Evolutionary conservation across 1,284 basidiomycete genomes (phyloP).

Genomic region (Microbotryum scabiosae): DNA sequence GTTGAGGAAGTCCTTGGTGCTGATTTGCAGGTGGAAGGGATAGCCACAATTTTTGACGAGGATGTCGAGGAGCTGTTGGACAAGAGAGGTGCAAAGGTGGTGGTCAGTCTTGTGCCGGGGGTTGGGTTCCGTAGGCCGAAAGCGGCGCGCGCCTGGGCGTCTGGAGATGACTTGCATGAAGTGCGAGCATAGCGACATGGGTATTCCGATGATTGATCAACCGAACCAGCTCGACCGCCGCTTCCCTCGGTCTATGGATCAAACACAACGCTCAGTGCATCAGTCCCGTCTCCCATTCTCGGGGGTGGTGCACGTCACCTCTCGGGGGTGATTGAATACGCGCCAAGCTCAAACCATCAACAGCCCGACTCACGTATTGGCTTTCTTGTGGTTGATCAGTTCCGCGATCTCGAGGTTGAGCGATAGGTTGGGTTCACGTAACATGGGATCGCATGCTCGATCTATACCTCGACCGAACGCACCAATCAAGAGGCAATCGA

Average conservation of each 20-base stretch:
- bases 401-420: constrained; percentile 81
- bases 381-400: constrained; percentile 82
- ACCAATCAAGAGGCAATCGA: neutral
- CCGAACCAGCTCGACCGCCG: constrained; percentile 70
- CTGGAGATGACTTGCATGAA: constrained; percentile 35
- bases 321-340: neutral
- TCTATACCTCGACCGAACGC: constrained; percentile 37
- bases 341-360: neutral
- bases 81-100: neutral
- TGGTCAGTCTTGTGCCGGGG: neutral
- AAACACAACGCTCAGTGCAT: neutral
- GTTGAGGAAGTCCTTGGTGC: constrained; percentile 98
- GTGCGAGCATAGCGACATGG: constrained; percentile 72
- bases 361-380: constrained; percentile 68
- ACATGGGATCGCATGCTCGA: constrained; percentile 78
- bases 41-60: constrained; percentile 94
- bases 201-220: constrained; percentile 83
- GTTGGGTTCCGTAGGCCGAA: neutral
- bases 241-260: constrained; percentile 65
- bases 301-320: neutral
- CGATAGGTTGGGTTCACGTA: constrained; percentile 82
- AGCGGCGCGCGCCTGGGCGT: too few relatives aligned
- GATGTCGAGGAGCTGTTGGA: constrained; percentile 63
- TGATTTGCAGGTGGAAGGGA: constrained; percentile 90
- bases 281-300: neutral